Evolutionary conservation across 306 rosid species (phyloP).

Genomic region (Lathyrus oleraceus): DNA sequence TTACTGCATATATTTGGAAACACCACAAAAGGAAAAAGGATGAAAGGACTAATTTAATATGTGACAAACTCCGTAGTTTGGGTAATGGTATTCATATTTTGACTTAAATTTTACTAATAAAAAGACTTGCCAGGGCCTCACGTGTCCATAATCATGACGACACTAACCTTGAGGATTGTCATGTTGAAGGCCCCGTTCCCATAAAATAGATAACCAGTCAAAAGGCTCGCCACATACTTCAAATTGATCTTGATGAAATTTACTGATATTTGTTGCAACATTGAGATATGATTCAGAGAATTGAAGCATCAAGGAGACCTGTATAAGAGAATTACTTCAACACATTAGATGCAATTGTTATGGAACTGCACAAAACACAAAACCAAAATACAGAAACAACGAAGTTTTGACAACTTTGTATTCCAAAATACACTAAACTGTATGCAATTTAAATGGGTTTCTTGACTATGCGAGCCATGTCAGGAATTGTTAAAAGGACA

Average conservation of each 20-base stretch:
- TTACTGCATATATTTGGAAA: slow-evolving; percentile 65
- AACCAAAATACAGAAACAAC: slow-evolving; percentile 25
- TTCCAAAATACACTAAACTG: slow-evolving; percentile 19
- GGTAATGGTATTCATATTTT: not conserved
- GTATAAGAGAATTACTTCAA: slow-evolving; percentile 33
- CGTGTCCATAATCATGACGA: slow-evolving; percentile 32
- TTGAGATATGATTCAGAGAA: slow-evolving; percentile 49
- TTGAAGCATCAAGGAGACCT: slow-evolving; percentile 83
- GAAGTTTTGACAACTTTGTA: slow-evolving; percentile 11
- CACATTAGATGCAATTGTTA: slow-evolving; percentile 26
- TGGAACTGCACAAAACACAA: not conserved
- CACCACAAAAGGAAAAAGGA: slow-evolving; percentile 8
- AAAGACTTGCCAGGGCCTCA: slow-evolving; percentile 12
- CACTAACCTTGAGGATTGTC: slow-evolving; percentile 85
- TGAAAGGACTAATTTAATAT: slow-evolving; percentile 26
- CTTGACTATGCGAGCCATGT: not conserved
- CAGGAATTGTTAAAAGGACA: slow-evolving; percentile 2
- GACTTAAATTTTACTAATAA: slow-evolving; percentile 19
- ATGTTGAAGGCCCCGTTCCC: slow-evolving; percentile 90
- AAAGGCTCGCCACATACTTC: slow-evolving; percentile 53
- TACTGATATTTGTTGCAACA: slow-evolving; percentile 36
- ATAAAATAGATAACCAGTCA: slow-evolving; percentile 82
- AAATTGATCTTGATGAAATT: slow-evolving; percentile 47
- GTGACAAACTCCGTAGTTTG: slow-evolving; percentile 15
- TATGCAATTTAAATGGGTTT: slow-evolving; percentile 14